Conservation (phyloP, 495 filamentous ascomycete species). For the Choiromyces venosus region DNA sequence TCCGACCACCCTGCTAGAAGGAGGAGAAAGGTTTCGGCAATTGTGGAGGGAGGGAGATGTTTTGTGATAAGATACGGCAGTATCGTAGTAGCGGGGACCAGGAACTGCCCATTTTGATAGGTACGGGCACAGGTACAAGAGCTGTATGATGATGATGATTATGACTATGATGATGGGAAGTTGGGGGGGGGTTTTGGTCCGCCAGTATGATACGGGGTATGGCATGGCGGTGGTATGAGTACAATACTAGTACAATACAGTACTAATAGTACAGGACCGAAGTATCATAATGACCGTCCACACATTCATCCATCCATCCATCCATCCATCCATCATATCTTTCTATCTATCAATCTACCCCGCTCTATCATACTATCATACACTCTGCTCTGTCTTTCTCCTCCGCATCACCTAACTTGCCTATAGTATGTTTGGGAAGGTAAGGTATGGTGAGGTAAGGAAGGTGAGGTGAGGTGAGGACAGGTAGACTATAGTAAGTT, state of each 20-base stretch:
- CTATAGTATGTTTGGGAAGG: no score
- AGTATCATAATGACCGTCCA: background rate
- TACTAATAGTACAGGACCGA: background rate
- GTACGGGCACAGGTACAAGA: background rate
- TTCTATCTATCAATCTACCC: slow-evolving; percentile 1
- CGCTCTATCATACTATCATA: no score
- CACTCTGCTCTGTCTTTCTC: background rate
- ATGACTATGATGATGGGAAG: background rate
- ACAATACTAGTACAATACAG: background rate
- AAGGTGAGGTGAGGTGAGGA: background rate
- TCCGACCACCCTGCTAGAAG: background rate
- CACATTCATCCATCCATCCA: background rate
- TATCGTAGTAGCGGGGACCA: background rate
- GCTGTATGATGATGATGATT: background rate
- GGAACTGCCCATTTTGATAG: background rate
- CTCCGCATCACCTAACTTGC: background rate
- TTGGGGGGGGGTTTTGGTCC: background rate
- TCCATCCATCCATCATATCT: background rate
- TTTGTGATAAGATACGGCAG: background rate
- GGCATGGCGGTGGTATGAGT: background rate
- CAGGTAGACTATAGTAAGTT: background rate
- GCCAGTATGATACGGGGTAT: background rate
- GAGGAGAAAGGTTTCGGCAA: background rate
- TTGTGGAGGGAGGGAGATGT: background rate
- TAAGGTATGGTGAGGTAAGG: background rate